Evolutionary conservation across 1,284 basidiomycete genomes (phyloP).

Genomic region (Amylostereum chailletii): DNA sequence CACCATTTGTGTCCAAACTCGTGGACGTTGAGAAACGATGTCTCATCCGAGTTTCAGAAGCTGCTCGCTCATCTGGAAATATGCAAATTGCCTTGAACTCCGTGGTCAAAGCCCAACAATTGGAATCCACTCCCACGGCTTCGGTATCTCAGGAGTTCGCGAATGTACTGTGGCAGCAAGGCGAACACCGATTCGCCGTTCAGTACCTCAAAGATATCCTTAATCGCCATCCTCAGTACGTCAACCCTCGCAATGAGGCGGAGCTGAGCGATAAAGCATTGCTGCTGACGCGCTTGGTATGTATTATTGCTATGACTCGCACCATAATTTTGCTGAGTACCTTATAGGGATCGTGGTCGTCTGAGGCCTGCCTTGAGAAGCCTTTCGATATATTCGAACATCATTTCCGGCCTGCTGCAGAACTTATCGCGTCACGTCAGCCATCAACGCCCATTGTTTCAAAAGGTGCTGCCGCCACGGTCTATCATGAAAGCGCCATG

Average conservation of each 20-base stretch:
- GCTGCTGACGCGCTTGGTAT: conserved; percentile 54
- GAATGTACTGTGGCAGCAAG: conserved; percentile 82
- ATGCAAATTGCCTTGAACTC: conserved; percentile 85
- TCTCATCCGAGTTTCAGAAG: conserved; percentile 65
- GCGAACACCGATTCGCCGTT: conserved; percentile 80
- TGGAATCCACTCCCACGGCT: conserved; percentile 42
- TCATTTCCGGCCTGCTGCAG: conserved; percentile 66
- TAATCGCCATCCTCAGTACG: conserved; percentile 10
- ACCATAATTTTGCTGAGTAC: background rate
- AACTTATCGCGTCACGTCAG: conserved; percentile 8
- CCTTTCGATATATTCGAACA: conserved; percentile 64
- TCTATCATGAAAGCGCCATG: conserved; percentile 78
- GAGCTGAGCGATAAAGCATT: conserved; percentile 30
- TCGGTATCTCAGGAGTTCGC: conserved; percentile 78
- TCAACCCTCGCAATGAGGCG: conserved; percentile 6
- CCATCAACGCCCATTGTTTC: background rate
- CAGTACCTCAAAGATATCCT: conserved; percentile 57
- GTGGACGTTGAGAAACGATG: conserved; percentile 61
- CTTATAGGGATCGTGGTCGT: conserved; percentile 79
- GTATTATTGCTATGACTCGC: conserved; percentile 12
- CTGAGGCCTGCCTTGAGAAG: conserved; percentile 78
- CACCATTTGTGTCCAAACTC: conserved; percentile 45
- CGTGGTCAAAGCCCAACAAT: conserved; percentile 62
- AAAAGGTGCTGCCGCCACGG: conserved; percentile 39
- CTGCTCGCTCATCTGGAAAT: conserved; percentile 65